Evolutionary conservation across 2,329 filamentous ascomycete species (phyloP).

Genomic region (Dissoconium aciculare): DNA sequence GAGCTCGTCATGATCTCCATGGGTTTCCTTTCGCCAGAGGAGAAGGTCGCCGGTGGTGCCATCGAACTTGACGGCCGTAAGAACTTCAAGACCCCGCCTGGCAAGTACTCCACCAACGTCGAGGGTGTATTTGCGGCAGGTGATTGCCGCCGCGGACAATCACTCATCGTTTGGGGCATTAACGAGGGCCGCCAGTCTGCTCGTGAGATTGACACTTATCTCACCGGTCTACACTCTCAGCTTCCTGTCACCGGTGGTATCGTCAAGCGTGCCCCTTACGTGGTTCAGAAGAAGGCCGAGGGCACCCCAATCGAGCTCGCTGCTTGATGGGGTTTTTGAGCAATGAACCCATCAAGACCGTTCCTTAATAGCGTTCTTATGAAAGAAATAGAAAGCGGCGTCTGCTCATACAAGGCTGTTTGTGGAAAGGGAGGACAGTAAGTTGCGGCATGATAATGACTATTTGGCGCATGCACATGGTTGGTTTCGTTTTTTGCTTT

Average conservation of each 20-base stretch:
- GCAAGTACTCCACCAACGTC: conserved; percentile 78
- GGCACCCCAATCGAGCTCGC: conserved; percentile 25
- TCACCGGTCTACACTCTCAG: conserved; percentile 58
- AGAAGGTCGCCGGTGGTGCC: conserved; percentile 68
- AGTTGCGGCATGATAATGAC: too few species aligned
- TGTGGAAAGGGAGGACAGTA: too few species aligned
- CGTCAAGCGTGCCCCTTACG: conserved; percentile 64
- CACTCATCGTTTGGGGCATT: conserved; percentile 95
- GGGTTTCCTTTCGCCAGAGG: conserved; percentile 93
- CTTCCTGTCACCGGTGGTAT: conserved; percentile 89
- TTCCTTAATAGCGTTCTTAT: too few species aligned
- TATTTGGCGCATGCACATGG: too few species aligned
- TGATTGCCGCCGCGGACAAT: conserved; percentile 89
- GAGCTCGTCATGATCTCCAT: conserved; percentile 90
- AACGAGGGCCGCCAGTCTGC: conserved; percentile 91
- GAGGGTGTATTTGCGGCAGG: conserved; percentile 84
- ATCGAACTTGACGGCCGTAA: conserved; percentile 86
- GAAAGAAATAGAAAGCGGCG: too few species aligned
- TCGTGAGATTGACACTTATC: conserved; percentile 78
- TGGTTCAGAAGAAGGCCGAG: conserved; percentile 40
- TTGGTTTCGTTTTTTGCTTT: too few species aligned
- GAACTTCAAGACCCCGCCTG: conserved; percentile 86
- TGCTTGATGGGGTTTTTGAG: too few species aligned
- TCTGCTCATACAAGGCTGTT: too few species aligned
- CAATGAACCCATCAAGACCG: too few species aligned